Percentiles rank a stretch among this genome's conserved stretches.
phyloP scores from a whole-genome alignment of 805 yeast species.

The Scheffersomyces coipomensis region DNA sequence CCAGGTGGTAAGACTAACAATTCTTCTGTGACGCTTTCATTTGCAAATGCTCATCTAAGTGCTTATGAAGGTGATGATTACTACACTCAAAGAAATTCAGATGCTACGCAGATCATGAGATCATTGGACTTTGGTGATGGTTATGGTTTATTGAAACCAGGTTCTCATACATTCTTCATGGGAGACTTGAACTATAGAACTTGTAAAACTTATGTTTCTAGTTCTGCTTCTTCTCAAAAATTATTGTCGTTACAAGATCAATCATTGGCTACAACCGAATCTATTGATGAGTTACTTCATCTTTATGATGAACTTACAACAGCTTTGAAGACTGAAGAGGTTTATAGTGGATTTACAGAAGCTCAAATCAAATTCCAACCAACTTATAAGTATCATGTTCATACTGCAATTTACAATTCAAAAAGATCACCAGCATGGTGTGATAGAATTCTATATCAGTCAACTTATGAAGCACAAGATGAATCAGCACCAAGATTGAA shows the following conservation, averaged over 20 bases:
- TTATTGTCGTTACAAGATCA: constrained; percentile 24
- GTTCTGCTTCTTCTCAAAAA: constrained; percentile 11
- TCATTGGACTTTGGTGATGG: constrained; percentile 60
- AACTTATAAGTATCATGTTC: constrained; percentile 66
- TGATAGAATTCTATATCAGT: constrained; percentile 70
- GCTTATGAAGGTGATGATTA: constrained; percentile 71
- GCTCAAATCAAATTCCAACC: constrained; percentile 67
- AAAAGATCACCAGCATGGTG: constrained; percentile 87
- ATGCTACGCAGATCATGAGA: constrained; percentile 49
- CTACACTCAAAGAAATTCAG: constrained; percentile 49
- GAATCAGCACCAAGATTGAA: background rate
- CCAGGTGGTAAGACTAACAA: constrained; percentile 15
- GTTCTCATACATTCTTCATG: constrained; percentile 63
- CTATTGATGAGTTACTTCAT: constrained; percentile 19
- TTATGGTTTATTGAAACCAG: constrained; percentile 49
- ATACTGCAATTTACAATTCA: constrained; percentile 49
- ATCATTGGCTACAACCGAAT: constrained; percentile 4
- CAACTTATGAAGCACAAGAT: constrained; percentile 28
- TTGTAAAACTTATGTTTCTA: constrained; percentile 15
- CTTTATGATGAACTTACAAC: constrained; percentile 51
- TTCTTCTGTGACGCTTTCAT: constrained; percentile 45
- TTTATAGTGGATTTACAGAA: constrained; percentile 67
- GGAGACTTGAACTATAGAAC: constrained; percentile 89
- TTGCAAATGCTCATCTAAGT: constrained; percentile 68
- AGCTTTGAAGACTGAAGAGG: constrained; percentile 39